Evolutionary conservation across 495 filamentous ascomycete species (phyloP).

Genomic region (Neurospora cerealis): DNA sequence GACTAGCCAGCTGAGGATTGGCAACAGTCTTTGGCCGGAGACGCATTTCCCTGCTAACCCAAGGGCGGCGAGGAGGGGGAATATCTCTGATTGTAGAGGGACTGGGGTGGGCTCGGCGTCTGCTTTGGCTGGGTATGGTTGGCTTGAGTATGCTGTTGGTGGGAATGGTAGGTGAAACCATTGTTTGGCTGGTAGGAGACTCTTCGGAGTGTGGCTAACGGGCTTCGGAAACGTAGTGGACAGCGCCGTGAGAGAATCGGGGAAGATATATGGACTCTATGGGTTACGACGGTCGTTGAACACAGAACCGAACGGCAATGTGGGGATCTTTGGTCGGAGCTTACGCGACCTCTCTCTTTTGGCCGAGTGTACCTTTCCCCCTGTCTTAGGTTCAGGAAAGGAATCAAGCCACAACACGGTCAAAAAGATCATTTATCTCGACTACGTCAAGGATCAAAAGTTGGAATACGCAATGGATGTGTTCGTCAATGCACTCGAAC

Average conservation of each 20-base stretch:
- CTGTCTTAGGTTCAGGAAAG: not conserved
- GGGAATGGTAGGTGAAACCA: no score
- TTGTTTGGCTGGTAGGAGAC: no score
- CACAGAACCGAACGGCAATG: not conserved
- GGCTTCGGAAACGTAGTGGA: not conserved
- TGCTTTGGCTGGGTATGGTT: not conserved
- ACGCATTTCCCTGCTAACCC: constrained; percentile 36
- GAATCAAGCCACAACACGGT: not conserved
- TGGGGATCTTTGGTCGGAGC: not conserved
- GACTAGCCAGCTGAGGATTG: constrained; percentile 33
- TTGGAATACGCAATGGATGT: not conserved
- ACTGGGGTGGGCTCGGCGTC: not conserved
- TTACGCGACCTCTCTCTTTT: not conserved
- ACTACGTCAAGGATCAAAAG: not conserved
- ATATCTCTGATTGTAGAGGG: not conserved
- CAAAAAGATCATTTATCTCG: not conserved
- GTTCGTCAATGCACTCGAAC: not conserved
- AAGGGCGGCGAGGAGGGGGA: constrained; percentile 38
- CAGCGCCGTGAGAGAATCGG: not conserved
- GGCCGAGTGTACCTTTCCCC: not conserved
- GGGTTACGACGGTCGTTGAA: not conserved
- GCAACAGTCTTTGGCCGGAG: constrained; percentile 8
- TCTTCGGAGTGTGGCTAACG: no score
- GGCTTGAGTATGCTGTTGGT: not conserved
- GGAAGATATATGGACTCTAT: not conserved